These are phyloP conservation scores for Trichoderma sp. DNA, from an alignment of 2,329 filamentous ascomycete species.

Conservation along the genomic window DNA sequence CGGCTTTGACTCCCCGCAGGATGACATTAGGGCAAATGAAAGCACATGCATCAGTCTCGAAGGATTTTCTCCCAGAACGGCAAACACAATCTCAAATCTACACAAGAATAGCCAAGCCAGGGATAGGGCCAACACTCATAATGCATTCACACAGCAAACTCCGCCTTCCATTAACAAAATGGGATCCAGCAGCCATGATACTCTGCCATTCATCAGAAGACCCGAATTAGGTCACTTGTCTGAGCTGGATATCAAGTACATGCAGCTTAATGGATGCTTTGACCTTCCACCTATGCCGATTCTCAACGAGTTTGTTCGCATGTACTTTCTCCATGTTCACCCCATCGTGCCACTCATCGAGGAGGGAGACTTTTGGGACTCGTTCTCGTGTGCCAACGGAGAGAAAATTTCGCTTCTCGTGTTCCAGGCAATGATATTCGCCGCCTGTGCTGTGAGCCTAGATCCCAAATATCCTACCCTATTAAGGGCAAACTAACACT, in stretches of 20 bases:
- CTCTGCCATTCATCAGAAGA: constrained; percentile 1
- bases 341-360: constrained; percentile 26
- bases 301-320: constrained; percentile 24
- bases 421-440: constrained; percentile 25
- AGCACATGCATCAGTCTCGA: background rate
- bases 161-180: background rate
- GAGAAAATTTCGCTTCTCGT: constrained; percentile 19
- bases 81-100: background rate
- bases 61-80: background rate
- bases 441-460: constrained; percentile 22
- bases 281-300: constrained; percentile 20
- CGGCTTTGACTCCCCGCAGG: background rate
- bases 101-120: background rate
- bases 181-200: constrained; percentile 1
- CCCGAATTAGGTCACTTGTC: constrained; percentile 9
- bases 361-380: constrained; percentile 25
- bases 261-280: constrained; percentile 24
- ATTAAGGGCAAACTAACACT: background rate
- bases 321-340: constrained; percentile 28
- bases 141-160: background rate
- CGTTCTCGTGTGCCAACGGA: constrained; percentile 22
- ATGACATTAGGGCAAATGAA: background rate
- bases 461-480: background rate
- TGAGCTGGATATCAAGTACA: constrained; percentile 20
- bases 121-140: background rate